Evolutionary conservation across 257 asterid species (phyloP).

Genomic region (Verbena officinalis): DNA sequence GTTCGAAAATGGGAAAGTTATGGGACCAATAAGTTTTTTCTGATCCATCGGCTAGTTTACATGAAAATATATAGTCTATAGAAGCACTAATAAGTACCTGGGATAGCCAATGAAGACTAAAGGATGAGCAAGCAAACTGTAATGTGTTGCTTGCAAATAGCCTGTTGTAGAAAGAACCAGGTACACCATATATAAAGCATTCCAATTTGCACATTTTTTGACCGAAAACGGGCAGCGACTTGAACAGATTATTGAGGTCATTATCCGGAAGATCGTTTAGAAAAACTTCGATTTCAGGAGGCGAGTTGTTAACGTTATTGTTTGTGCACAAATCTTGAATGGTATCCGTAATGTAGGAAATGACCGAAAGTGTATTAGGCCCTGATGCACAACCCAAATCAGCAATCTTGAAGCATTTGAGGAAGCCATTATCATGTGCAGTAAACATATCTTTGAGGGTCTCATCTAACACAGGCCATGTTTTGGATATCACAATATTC

Average conservation of each 20-base stretch:
- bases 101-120: constrained; percentile 47
- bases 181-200: constrained; percentile 16
- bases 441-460: constrained; percentile 8
- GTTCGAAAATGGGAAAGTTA: too few relatives aligned
- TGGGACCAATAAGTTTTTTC: too few relatives aligned
- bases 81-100: too few relatives aligned
- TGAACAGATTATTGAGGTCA: constrained; percentile 52
- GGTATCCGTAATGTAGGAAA: constrained; percentile 31
- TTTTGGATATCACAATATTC: constrained; percentile 31
- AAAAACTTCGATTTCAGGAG: constrained; percentile 36
- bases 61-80: too few relatives aligned
- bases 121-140: constrained; percentile 35
- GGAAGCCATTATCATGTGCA: background rate
- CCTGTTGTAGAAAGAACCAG: constrained; percentile 41
- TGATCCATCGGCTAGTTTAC: too few relatives aligned
- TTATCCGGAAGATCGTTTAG: constrained; percentile 47
- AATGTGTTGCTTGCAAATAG: constrained; percentile 30
- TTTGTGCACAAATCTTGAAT: constrained; percentile 19
- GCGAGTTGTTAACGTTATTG: background rate
- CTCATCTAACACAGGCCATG: constrained; percentile 28
- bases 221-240: constrained; percentile 22
- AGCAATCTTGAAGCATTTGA: constrained; percentile 22
- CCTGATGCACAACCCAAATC: constrained; percentile 53
- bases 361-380: constrained; percentile 39
- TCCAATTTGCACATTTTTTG: background rate